phyloP scores from a whole-genome alignment of 2,329 filamentous ascomycete genomes.

The Alternaria conjuncta region DNA sequence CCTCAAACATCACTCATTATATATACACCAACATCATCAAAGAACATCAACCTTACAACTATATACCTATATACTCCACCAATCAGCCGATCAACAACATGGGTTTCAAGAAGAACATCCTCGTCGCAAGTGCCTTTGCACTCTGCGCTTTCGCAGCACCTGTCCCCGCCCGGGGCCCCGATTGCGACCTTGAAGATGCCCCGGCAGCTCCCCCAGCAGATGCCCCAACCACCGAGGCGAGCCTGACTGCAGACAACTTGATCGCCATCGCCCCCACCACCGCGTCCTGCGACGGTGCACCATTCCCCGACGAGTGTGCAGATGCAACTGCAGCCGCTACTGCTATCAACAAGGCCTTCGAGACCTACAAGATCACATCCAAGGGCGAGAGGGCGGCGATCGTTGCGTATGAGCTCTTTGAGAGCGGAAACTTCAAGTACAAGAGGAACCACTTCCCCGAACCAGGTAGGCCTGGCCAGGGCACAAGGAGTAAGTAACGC shows the following conservation, averaged over 20 bases:
- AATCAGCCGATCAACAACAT: constrained; percentile 25
- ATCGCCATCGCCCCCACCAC: constrained; percentile 65
- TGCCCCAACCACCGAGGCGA: background rate
- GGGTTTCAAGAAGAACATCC: constrained; percentile 29
- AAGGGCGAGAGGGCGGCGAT: constrained; percentile 71
- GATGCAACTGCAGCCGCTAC: constrained; percentile 65
- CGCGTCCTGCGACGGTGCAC: constrained; percentile 57
- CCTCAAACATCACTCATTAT: background rate
- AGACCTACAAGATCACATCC: constrained; percentile 61
- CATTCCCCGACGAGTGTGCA: constrained; percentile 63
- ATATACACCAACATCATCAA: background rate
- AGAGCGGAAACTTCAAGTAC: constrained; percentile 73
- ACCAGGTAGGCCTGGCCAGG: constrained; percentile 66
- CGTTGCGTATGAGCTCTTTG: constrained; percentile 73
- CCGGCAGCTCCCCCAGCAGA: background rate
- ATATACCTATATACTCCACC: background rate
- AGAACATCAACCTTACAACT: background rate
- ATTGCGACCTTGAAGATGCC: constrained; percentile 6
- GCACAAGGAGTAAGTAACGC: constrained; percentile 55
- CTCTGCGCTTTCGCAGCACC: constrained; percentile 49
- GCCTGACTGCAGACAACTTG: constrained; percentile 47
- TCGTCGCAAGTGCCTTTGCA: constrained; percentile 32
- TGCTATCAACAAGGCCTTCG: constrained; percentile 63
- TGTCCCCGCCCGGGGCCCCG: constrained; percentile 5
- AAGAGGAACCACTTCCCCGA: constrained; percentile 67